Evolutionary conservation across 2,329 filamentous ascomycete genomes (phyloP).

Genomic region (Alternaria infectoria): DNA sequence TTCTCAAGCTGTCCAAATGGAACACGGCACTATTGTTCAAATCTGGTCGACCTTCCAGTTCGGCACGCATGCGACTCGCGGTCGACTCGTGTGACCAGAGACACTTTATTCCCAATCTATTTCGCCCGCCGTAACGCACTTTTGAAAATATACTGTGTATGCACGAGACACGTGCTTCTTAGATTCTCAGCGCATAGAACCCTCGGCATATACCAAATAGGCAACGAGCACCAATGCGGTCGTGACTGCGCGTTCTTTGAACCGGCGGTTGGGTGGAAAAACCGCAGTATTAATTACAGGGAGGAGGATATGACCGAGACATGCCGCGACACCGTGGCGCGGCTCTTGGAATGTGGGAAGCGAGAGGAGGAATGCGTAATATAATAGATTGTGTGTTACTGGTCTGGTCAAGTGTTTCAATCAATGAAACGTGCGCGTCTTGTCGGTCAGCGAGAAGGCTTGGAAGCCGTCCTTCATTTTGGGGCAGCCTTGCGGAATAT

Average conservation of each 20-base stretch:
- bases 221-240: constrained; percentile 3
- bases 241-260: constrained; percentile 13
- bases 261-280: constrained; percentile 40
- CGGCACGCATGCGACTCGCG: constrained; percentile 12
- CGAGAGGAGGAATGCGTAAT: constrained; percentile 27
- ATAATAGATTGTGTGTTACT: constrained; percentile 41
- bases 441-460: not conserved
- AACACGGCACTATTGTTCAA: constrained; percentile 29
- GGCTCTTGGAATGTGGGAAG: constrained; percentile 13
- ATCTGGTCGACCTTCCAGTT: not conserved
- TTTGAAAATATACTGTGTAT: not conserved
- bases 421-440: constrained; percentile 27
- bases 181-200: not conserved
- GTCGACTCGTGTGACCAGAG: constrained; percentile 17
- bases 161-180: constrained; percentile 22
- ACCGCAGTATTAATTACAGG: constrained; percentile 31
- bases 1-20: constrained; percentile 23
- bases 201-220: constrained; percentile 5
- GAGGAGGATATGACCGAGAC: constrained; percentile 14
- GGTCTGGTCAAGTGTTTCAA: constrained; percentile 32
- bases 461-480: constrained; percentile 22
- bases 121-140: not conserved
- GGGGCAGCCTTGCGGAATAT: constrained; percentile 25
- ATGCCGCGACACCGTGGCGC: constrained; percentile 11
- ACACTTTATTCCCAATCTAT: constrained; percentile 26